Evolutionary conservation across 345 rosid genomes (phyloP), one percentile per base, ranked within the genome.

Genomic region (Cardamine resedifolia): DNA sequence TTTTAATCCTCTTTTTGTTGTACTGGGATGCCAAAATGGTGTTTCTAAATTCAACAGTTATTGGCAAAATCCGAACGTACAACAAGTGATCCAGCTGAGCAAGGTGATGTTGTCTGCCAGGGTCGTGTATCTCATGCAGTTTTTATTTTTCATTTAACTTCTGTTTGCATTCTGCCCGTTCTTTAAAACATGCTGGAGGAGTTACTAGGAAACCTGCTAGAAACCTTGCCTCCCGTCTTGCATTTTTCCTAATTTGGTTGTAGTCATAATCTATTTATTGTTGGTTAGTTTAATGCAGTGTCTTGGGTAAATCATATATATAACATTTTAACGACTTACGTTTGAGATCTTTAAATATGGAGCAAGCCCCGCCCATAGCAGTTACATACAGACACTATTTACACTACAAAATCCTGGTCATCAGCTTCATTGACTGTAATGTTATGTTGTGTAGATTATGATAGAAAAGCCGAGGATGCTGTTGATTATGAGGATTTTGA

Each of bases 401-500:
- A n/a, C 19, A 9, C 31, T 45, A 63, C 41, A 43, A 56, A 18
- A 48, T 70, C 66, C 61, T 63, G 70, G 75, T 76, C 55, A 56
- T 49, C 66, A 48, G 60, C 53, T 28, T 56, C 67, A 70, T 23
- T 65, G 64, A 71, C 51, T 31, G 64, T 77, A 57, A 43, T 66
- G 50, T 64, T 64, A 70, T 81, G 79, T 70, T 55, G 71, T 64
- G 70, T 80, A 95, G 99, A 90, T 88, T 91, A 90, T 82, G 82
- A 85, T 78, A 87, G 85, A 80, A 90, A 95, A 85, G 88, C 91
- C 26, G 99, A 91, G 84, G 88, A 90, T 88, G 98, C 97, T 18
- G 84, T 91, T 79, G 94, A 95, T 79, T 95, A 90, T 76, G 96
- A 91, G 77, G 98, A 95, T 82, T 76, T 95, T 71, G 99, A 95